These are phyloP conservation scores for Debaryomycetaceae sp. DNA, from an alignment of 1,139 yeast species.

Conservation along the genomic window DNA sequence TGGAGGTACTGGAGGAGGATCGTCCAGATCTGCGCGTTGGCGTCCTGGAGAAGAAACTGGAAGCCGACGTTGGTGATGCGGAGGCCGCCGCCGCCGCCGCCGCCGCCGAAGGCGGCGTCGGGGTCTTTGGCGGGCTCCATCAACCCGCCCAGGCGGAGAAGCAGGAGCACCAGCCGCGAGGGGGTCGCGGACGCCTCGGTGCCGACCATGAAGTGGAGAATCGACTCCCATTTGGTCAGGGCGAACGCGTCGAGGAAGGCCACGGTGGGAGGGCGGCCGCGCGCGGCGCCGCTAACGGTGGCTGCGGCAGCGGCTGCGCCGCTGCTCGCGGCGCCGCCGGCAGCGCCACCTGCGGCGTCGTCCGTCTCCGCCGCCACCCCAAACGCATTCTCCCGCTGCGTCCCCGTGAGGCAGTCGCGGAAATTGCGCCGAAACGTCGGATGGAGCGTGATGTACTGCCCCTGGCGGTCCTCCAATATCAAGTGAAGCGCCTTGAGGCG, in stretches of 20 bases:
- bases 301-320: slow-evolving; percentile 14
- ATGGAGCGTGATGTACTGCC: slow-evolving; percentile 58
- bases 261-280: no score
- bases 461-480: slow-evolving; percentile 58
- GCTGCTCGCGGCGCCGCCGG: slow-evolving; percentile 5
- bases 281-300: slow-evolving; percentile 50
- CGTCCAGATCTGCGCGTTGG: slow-evolving; percentile 94
- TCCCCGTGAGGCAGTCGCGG: slow-evolving; percentile 82
- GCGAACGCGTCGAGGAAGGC: slow-evolving; percentile 68
- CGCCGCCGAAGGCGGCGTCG: background rate
- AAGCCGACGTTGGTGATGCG: slow-evolving; percentile 88
- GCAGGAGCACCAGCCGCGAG: slow-evolving; percentile 60
- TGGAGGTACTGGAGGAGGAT: slow-evolving; percentile 79
- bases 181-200: slow-evolving; percentile 67
- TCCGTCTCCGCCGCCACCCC: slow-evolving; percentile 31
- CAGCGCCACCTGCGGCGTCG: no score
- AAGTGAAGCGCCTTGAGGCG: slow-evolving; percentile 73
- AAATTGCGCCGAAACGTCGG: slow-evolving; percentile 72
- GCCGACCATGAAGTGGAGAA: slow-evolving; percentile 96
- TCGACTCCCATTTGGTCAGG: slow-evolving; percentile 86
- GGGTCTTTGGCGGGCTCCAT: slow-evolving; percentile 52
- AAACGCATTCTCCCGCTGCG: slow-evolving; percentile 45
- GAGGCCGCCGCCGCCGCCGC: slow-evolving; percentile 41
- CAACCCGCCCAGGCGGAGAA: slow-evolving; percentile 71
- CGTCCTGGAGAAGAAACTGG: slow-evolving; percentile 88